Base-by-base conservation (phyloP, 176 grass and related monocot genomes). In the Themeda triandra region DNA sequence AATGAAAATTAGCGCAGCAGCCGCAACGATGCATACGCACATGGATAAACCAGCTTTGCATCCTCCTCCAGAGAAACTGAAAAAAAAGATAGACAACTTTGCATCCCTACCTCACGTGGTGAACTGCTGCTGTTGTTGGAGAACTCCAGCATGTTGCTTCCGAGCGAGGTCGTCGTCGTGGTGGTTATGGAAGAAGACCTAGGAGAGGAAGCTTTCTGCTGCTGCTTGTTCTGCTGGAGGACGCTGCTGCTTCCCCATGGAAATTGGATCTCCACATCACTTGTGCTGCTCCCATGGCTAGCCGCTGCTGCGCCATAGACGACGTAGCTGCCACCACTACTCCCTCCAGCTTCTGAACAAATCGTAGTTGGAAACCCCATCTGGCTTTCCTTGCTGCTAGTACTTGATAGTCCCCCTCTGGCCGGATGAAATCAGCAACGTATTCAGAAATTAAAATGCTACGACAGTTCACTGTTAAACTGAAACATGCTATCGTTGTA, bases 131-230 rank as follows among this genome's bases (percentile, higher is more conserved):
- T 73, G 81, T 76, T 88, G 84, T 95, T 91, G 66, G 96, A 94
- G 86, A 91, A 99, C 65, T 96, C 93, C 42, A 92, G 33, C 78
- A 89, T 84, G 89, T 82, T 95, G 75, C 85, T 94, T 68, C 85
- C 89, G 10, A 82, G 72, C 56, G 87, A 74, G 45, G 67, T 83
- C 10, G 58, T 83, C 23, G 58, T 60, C 13, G 79, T 74, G 29
- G 95, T 80, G n/a, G 92, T 93, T 40, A 91, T 66, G 71, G 83
- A 83, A 29, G 88, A 98, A 83, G 95, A 92, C 85, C 87, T 91
- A 37, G 91, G 88, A 64, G 96, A 96, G 32, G 89, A 92, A 71
- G 76, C 72, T 85, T 77, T 76, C 75, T 83, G 84, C 62, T 83
- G 88, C 19, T 21, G 5, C 53, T 79, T 78, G 45, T 86, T 84